These are phyloP conservation scores for Lolium multiflorum DNA, from an alignment of 176 grass and related monocot genomes.

Conservation along the genomic window DNA sequence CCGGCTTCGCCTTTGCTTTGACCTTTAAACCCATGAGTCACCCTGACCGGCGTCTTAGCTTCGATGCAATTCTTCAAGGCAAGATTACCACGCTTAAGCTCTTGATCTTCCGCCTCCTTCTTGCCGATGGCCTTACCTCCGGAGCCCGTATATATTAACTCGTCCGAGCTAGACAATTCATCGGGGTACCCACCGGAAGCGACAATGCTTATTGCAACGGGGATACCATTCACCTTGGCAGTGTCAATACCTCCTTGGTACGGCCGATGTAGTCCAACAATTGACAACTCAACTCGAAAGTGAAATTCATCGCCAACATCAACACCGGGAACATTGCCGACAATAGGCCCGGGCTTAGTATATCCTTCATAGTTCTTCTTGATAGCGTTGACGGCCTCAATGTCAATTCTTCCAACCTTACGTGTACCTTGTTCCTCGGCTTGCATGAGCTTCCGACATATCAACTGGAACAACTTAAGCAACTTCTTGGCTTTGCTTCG, in stretches of 20 bases:
- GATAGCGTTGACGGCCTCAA: conserved; percentile 40
- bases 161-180: conserved; percentile 60
- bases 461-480: conserved; percentile 53
- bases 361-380: conserved; percentile 44
- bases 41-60: conserved; percentile 60
- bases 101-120: conserved; percentile 69
- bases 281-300: conserved; percentile 65
- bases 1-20: conserved; percentile 49
- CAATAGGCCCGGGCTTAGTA: conserved; percentile 43
- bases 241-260: conserved; percentile 69
- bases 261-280: conserved; percentile 69
- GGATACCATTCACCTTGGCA: conserved; percentile 33
- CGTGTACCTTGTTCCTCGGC: conserved; percentile 45
- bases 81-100: conserved; percentile 74
- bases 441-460: conserved; percentile 65
- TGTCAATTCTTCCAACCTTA: conserved; percentile 53
- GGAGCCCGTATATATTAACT: conserved; percentile 75
- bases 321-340: conserved; percentile 71
- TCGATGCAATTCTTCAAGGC: conserved; percentile 76
- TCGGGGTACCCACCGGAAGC: conserved; percentile 75
- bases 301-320: conserved; percentile 79
- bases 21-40: conserved; percentile 80
- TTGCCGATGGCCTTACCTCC: conserved; percentile 62
- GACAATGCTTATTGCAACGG: conserved; percentile 67
- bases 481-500: conserved; percentile 62